Percentiles rank a stretch among this genome's conserved stretches.
Conservation (phyloP, 1,284 basidiomycete species). For the Ustilago xerochloae region DNA sequence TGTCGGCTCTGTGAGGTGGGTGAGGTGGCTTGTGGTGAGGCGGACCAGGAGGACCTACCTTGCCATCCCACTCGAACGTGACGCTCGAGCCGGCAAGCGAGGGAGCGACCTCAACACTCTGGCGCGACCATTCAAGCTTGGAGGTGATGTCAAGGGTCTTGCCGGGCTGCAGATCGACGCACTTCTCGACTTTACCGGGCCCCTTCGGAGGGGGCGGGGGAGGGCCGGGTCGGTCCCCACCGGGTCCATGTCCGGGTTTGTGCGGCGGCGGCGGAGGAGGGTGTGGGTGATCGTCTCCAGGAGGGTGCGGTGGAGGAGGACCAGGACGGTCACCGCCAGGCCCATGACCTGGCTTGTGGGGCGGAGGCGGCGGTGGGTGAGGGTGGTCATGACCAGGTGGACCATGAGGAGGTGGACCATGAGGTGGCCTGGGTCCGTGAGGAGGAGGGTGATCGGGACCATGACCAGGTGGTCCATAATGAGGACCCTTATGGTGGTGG, state of each 20-base stretch:
- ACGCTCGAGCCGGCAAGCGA: conserved; percentile 34
- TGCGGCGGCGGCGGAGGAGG: conserved; percentile 12
- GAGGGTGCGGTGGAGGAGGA: too few species aligned
- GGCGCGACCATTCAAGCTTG: conserved; percentile 16
- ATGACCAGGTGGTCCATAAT: not conserved
- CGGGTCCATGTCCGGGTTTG: not conserved
- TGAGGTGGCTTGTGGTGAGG: conserved; percentile 13
- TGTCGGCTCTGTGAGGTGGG: not conserved
- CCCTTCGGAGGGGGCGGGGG: conserved; percentile 10
- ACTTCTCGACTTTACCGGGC: conserved; percentile 13
- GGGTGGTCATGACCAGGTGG: conserved; percentile 19
- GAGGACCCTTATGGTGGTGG: not conserved
- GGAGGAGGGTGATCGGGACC: conserved; percentile 10
- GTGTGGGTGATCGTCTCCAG: not conserved
- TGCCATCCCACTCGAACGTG: conserved; percentile 32
- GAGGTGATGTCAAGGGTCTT: conserved; percentile 16
- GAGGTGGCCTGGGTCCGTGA: not conserved
- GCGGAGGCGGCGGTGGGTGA: conserved; percentile 9
- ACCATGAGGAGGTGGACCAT: conserved; percentile 8
- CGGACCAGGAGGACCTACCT: conserved; percentile 23
- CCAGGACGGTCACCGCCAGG: conserved; percentile 11
- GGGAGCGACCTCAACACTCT: conserved; percentile 28
- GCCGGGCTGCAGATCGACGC: conserved; percentile 21
- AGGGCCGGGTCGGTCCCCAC: not conserved
- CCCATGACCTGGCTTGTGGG: conserved; percentile 15